Evolutionary conservation across 768 basidiomycete genomes (phyloP).

Genomic region (Exidia glandulosa): DNA sequence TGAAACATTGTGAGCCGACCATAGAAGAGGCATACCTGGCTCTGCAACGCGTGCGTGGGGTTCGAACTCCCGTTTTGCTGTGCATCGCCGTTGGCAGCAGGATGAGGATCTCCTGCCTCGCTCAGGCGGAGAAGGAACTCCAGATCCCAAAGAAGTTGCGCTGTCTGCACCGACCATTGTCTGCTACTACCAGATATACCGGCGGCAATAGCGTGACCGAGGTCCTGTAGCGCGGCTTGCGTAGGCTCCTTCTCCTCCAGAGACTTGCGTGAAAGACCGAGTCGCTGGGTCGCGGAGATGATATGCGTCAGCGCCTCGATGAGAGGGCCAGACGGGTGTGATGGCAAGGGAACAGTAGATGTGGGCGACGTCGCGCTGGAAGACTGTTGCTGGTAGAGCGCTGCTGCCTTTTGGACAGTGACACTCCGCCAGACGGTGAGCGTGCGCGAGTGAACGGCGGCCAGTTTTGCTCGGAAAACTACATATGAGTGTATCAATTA

Average conservation of each 20-base stretch:
- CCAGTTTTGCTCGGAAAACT: constrained; percentile 42
- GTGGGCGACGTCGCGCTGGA: too few relatives aligned
- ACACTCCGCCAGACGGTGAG: constrained; percentile 44
- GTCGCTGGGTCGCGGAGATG: constrained; percentile 40
- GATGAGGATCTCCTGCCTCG: constrained; percentile 15
- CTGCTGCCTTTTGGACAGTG: constrained; percentile 17
- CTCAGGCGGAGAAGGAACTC: constrained; percentile 31
- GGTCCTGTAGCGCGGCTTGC: constrained; percentile 20
- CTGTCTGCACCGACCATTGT: constrained; percentile 15
- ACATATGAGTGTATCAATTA: neutral
- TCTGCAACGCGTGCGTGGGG: constrained; percentile 15
- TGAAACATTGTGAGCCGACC: neutral
- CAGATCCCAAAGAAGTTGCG: constrained; percentile 34
- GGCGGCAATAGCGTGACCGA: constrained; percentile 28
- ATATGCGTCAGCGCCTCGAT: constrained; percentile 45
- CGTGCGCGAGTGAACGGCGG: constrained; percentile 32
- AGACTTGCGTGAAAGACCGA: constrained; percentile 36
- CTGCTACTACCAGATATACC: constrained; percentile 27
- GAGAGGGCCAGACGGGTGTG: constrained; percentile 42
- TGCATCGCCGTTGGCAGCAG: constrained; percentile 20
- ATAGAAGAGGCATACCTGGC: neutral
- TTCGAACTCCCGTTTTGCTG: constrained; percentile 16
- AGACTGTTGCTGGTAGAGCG: neutral
- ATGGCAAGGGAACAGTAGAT: constrained; percentile 7
- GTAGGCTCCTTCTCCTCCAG: neutral